Evolutionary conservation across 2,329 filamentous ascomycete species (phyloP).

Genomic region (Leptographium flavum): DNA sequence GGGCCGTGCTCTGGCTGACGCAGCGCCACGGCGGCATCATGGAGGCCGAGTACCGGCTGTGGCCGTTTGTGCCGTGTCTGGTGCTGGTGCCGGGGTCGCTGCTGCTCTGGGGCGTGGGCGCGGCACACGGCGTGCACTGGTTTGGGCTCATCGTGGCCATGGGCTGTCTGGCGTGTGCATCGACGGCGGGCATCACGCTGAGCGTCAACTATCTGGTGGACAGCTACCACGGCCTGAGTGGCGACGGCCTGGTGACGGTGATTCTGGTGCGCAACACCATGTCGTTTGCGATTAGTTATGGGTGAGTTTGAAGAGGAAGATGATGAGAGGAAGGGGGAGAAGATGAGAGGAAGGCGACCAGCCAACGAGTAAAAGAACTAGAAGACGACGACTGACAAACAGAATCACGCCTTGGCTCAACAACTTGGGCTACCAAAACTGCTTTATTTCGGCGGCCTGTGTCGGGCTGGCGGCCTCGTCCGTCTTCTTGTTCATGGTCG

Average conservation of each 20-base stretch:
- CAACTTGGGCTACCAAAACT: conserved; percentile 18
- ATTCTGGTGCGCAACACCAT: conserved; percentile 16
- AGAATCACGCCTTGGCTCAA: conserved; percentile 20
- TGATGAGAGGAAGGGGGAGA: too few relatives aligned
- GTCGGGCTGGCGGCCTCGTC: conserved; percentile 15
- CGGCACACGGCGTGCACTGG: conserved; percentile 25
- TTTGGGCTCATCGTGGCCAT: conserved; percentile 25
- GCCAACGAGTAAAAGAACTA: too few relatives aligned
- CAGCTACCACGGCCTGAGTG: conserved; percentile 20
- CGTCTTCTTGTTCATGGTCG: conserved; percentile 17
- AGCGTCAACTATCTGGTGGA: conserved; percentile 27
- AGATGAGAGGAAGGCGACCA: too few relatives aligned
- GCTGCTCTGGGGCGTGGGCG: conserved; percentile 34
- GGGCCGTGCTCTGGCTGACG: conserved; percentile 18
- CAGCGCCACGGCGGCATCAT: conserved; percentile 25
- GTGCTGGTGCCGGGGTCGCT: conserved; percentile 18
- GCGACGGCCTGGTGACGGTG: conserved; percentile 11
- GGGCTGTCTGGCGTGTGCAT: conserved; percentile 24
- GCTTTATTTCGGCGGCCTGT: conserved; percentile 19
- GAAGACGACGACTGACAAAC: too few relatives aligned
- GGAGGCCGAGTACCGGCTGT: conserved; percentile 17
- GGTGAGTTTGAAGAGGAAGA: too few relatives aligned
- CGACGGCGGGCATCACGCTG: conserved; percentile 23
- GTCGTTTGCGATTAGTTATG: conserved; percentile 17
- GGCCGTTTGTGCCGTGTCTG: conserved; percentile 13